These are phyloP conservation scores for Cryptococcus maquisensis DNA, from an alignment of 1,284 basidiomycete species.

Conservation along the genomic window DNA sequence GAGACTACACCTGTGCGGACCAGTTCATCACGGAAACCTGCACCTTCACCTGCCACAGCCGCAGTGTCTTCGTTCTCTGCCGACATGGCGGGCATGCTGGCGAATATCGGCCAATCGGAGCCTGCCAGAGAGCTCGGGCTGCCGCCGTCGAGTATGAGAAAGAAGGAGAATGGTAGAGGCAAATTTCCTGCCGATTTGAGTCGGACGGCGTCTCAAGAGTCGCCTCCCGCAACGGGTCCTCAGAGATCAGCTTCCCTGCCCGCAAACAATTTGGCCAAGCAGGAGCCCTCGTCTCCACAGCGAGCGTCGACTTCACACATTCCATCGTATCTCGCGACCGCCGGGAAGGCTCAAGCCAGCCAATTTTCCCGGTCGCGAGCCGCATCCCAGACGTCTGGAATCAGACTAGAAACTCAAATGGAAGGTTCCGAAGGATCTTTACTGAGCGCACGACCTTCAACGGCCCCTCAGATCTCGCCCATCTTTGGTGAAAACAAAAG, in stretches of 20 bases:
- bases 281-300: background rate
- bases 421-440: background rate
- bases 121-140: constrained; percentile 37
- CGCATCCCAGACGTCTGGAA: too few relatives aligned
- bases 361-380: too few relatives aligned
- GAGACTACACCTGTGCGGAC: constrained; percentile 3
- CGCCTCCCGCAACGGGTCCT: background rate
- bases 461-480: constrained; percentile 3
- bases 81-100: constrained; percentile 41
- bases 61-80: constrained; percentile 32
- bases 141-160: constrained; percentile 26
- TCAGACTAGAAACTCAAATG: too few relatives aligned
- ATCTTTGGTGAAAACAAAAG: constrained; percentile 3
- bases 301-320: constrained; percentile 6
- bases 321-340: background rate
- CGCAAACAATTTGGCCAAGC: background rate
- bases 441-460: background rate
- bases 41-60: constrained; percentile 12
- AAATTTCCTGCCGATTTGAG: constrained; percentile 7
- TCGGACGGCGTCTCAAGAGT: background rate
- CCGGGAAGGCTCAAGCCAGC: too few relatives aligned
- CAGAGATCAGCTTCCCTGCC: background rate
- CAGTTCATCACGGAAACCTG: background rate
- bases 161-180: constrained; percentile 1
- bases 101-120: constrained; percentile 30